Evolutionary conservation across 2,329 filamentous ascomycete genomes (phyloP), one percentile per base, ranked within the genome.

Genomic region (Chaetomiaceae sp.): DNA sequence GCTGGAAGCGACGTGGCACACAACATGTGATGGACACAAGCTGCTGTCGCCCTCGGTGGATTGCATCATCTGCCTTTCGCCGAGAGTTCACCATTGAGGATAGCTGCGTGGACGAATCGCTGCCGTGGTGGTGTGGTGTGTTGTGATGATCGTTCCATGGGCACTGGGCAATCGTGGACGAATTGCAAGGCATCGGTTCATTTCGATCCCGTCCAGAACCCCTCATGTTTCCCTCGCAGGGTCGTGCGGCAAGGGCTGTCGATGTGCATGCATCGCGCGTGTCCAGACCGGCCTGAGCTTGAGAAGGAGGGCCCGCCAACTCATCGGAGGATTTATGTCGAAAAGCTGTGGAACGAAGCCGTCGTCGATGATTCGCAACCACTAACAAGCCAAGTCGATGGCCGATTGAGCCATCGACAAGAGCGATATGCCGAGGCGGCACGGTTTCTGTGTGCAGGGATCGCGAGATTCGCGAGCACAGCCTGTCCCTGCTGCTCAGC

Each of bases 1-100:
- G 7, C n/a, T 29, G 36, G 50, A 52, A 52, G 42, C 50, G 34
- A 34, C 34, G 23, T 47, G 34, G 25, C 43, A 25, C 12, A 39
- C 23, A 38, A 14, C 42, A 25, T 51, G 31, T 44, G 48, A 33
- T 51, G 34, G 3, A 11, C 9, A 22, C 39, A n/a, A 12, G 3
- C 20, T 43, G 27, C 22, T 39, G 25, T 6, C 12, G n/a, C 3
- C 34, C 12, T 39, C 12, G 14, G 8, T 31, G 36, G 25, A 15
- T 23, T 20, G 46, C 47, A 42, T 42, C 47, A 29, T 17, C 1
- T 33, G 11, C 19, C 22, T 25, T n/a, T 42, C 27, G 40, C n/a
- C n/a, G 14, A 17, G 7, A 29, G 23, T 17, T 46, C 15, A 33
- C 44, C 15, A 19, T 29, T n/a, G 33, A 5, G 31, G 14, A 9